Conservation (phyloP, 176 grass and related monocot species). For the Oryza longistaminata region DNA sequence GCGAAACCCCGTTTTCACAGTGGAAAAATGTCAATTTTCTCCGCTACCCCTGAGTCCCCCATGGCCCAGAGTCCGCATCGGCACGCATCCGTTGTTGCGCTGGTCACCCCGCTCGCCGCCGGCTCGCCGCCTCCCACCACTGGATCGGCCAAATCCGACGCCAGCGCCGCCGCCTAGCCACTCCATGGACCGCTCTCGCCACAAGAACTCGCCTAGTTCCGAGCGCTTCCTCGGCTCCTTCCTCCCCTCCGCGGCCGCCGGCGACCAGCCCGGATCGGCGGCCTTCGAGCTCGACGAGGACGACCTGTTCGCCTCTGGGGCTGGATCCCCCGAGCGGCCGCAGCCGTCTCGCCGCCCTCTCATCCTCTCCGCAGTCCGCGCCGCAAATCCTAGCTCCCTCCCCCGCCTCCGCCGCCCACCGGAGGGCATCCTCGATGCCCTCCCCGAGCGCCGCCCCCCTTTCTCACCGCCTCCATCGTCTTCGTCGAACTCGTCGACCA, state of each 20-base stretch:
- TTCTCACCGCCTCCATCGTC: conserved; percentile 36
- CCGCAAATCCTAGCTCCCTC: conserved; percentile 41
- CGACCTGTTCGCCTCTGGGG: conserved; percentile 58
- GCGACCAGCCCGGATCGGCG: conserved; percentile 34
- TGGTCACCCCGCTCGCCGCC: conserved; percentile 20
- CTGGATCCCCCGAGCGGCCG: conserved; percentile 41
- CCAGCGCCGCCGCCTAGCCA: not conserved
- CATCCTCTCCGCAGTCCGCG: conserved; percentile 29
- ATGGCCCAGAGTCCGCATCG: conserved; percentile 36
- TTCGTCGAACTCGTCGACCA: conserved; percentile 50
- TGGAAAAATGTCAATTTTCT: no score
- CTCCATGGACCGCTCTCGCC: conserved; percentile 60
- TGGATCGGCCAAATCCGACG: conserved; percentile 20
- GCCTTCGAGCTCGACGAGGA: conserved; percentile 76
- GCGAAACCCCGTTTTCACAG: no score
- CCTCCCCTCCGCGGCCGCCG: conserved; percentile 29
- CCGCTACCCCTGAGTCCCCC: not conserved
- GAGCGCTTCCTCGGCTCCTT: conserved; percentile 63
- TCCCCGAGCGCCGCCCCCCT: conserved; percentile 37
- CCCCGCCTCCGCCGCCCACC: conserved; percentile 46
- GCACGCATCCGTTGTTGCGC: conserved; percentile 27
- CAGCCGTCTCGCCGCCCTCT: conserved; percentile 28
- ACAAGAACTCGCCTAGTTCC: conserved; percentile 41
- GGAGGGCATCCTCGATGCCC: conserved; percentile 67
- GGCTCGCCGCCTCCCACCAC: conserved; percentile 41